These are phyloP conservation scores for Pythium vanterpoolii DNA, from an alignment of 352 stramenopile species.

Conservation along the genomic window DNA sequence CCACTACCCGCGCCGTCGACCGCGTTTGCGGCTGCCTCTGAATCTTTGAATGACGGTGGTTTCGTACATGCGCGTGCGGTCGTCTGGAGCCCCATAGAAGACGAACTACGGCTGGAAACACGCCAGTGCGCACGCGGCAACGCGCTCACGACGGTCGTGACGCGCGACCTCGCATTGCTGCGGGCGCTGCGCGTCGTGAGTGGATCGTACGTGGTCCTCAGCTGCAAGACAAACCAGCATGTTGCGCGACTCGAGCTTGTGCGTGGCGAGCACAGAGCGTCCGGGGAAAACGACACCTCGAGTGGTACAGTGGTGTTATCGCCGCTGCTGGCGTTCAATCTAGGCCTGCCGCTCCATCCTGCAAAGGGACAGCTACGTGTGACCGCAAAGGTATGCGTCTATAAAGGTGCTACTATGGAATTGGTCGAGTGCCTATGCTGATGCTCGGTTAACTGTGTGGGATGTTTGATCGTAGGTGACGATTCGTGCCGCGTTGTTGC, in stretches of 20 bases:
- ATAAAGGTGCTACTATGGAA: no score
- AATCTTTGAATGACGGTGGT: not conserved
- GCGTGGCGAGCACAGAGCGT: not conserved
- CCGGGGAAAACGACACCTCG: not conserved
- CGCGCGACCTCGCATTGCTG: conserved; percentile 16
- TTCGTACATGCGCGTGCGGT: conserved; percentile 11
- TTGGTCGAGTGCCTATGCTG: no score
- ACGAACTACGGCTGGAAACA: not conserved
- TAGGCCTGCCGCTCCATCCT: conserved; percentile 49
- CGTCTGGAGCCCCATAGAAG: conserved; percentile 13
- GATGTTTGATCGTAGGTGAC: conserved; percentile 37
- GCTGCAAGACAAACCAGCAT: not conserved
- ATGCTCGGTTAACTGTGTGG: not conserved
- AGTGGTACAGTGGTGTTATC: conserved; percentile 42
- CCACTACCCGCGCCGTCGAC: conserved; percentile 1
- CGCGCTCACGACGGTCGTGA: conserved; percentile 14
- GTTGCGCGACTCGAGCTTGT: conserved; percentile 16
- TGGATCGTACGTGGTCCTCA: conserved; percentile 21
- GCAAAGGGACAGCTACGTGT: conserved; percentile 22
- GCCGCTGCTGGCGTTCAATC: conserved; percentile 75
- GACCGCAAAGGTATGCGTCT: conserved; percentile 26
- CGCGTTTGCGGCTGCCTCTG: not conserved
- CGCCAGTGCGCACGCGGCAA: not conserved
- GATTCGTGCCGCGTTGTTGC: conserved; percentile 31
- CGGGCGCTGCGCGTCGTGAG: conserved; percentile 18